Conservation (phyloP, 257 asterid species). For the Ballota nigra region DNA sequence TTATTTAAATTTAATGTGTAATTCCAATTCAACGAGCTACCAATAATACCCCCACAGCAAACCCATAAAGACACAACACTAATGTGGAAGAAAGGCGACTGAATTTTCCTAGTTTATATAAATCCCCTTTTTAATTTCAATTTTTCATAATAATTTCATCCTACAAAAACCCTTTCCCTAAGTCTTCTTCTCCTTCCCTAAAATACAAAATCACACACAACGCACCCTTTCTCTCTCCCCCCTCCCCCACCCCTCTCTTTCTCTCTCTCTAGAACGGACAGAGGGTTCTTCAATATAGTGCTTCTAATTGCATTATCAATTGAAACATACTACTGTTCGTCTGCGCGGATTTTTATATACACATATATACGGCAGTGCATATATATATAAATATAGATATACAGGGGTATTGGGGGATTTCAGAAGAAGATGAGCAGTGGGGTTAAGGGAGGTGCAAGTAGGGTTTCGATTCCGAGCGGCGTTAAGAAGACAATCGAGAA, state of each 20-base stretch:
- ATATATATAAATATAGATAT: constrained; percentile 10
- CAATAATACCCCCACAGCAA: too few species aligned
- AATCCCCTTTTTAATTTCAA: constrained; percentile 17
- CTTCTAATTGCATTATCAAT: constrained; percentile 21
- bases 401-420: constrained; percentile 34
- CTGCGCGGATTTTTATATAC: constrained; percentile 22
- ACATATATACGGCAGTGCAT: constrained; percentile 6
- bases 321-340: constrained; percentile 1
- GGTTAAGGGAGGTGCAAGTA: constrained; percentile 60
- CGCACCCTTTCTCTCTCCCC: neutral
- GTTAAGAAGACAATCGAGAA: constrained; percentile 74
- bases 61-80: neutral
- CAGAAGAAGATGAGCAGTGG: constrained; percentile 62
- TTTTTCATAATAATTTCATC: constrained; percentile 17
- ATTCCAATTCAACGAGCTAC: neutral
- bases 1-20: too few species aligned
- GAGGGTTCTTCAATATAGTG: neutral
- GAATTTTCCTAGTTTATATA: neutral
- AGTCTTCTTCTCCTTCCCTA: constrained; percentile 36
- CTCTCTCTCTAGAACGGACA: constrained; percentile 25
- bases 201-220: constrained; percentile 28
- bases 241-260: neutral
- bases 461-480: constrained; percentile 78
- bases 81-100: neutral
- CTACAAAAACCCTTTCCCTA: constrained; percentile 39